Evolutionary conservation across 768 basidiomycete species (phyloP).

Genomic region (Lactarius vividus): DNA sequence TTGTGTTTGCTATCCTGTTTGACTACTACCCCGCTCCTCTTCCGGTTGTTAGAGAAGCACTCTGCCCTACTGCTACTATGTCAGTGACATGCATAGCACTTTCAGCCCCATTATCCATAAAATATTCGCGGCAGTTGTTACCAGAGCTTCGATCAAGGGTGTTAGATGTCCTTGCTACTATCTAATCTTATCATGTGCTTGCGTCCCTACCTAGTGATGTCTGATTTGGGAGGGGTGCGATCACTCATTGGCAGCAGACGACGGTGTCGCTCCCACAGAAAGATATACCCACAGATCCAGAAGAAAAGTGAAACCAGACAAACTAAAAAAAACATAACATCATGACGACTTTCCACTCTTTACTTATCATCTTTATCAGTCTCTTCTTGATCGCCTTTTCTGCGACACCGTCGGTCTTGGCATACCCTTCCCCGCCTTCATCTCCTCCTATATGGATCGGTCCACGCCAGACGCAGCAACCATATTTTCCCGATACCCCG

Average conservation of each 20-base stretch:
- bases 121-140: not conserved
- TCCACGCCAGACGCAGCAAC: conserved; percentile 30
- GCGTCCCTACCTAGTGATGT: not conserved
- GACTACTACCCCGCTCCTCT: not conserved
- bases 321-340: not conserved
- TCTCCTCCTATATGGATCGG: not conserved
- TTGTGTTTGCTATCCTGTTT: conserved; percentile 24
- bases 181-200: conserved; percentile 17
- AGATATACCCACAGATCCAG: not conserved
- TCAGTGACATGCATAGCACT: not conserved
- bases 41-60: conserved; percentile 1
- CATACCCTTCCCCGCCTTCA: conserved; percentile 4
- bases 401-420: conserved; percentile 8
- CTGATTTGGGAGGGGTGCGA: not conserved
- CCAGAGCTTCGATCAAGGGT: not conserved
- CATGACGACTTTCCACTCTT: conserved; percentile 9
- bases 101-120: conserved; percentile 1
- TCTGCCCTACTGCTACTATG: not conserved
- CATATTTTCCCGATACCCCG: conserved; percentile 51
- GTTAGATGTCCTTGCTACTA: not conserved
- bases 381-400: conserved; percentile 1
- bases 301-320: not conserved
- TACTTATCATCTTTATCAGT: conserved; percentile 4
- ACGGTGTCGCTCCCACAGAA: not conserved
- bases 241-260: not conserved